These are phyloP conservation scores for Stramenopiles sp. DNA, from an alignment of 352 stramenopile species.

Conservation along the genomic window DNA sequence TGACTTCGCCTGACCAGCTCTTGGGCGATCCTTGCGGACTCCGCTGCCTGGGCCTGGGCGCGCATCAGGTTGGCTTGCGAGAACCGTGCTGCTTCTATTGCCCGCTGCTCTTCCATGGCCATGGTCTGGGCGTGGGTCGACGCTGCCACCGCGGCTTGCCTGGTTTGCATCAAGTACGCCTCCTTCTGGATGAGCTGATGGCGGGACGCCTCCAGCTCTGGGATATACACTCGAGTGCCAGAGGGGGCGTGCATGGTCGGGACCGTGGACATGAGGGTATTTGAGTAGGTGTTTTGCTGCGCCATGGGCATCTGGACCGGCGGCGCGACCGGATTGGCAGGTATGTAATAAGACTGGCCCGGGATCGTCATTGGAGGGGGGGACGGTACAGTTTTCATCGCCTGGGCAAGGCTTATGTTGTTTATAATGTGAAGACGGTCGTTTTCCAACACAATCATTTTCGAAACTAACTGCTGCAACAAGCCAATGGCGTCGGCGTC, in stretches of 20 bases:
- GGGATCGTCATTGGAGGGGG: background rate
- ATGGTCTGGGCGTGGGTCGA: background rate
- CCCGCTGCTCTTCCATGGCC: background rate
- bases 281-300: background rate
- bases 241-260: background rate
- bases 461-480: background rate
- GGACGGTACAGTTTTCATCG: background rate
- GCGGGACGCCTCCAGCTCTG: background rate
- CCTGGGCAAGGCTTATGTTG: background rate
- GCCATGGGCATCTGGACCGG: background rate
- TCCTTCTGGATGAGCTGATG: background rate
- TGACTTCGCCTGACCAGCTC: background rate
- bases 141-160: background rate
- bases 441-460: background rate
- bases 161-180: background rate
- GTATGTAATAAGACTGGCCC: background rate
- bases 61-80: background rate
- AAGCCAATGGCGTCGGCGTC: background rate
- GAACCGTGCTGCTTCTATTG: background rate
- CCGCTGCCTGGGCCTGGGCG: background rate
- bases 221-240: background rate
- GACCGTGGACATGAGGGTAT: background rate
- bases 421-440: background rate
- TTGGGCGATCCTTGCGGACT: background rate
- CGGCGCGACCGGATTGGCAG: background rate